phyloP scores from a whole-genome alignment of 768 basidiomycete species.

The Boletus rubescentipes region DNA sequence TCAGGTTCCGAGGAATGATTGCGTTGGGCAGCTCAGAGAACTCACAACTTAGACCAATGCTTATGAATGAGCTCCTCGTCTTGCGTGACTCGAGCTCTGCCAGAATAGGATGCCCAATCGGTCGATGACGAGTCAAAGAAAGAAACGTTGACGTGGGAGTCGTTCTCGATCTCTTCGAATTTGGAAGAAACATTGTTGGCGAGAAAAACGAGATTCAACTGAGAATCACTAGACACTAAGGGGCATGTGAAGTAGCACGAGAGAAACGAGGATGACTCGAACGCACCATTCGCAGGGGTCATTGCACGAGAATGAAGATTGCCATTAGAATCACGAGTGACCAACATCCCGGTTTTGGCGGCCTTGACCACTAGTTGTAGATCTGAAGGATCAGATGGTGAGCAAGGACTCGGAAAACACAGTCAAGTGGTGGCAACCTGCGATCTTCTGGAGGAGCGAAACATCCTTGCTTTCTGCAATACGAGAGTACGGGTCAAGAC shows the following conservation, averaged over 20 bases:
- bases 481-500: conserved; percentile 73
- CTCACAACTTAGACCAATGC: conserved; percentile 58
- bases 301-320: conserved; percentile 80
- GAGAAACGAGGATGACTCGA: neutral
- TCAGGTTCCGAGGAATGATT: neutral
- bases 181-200: conserved; percentile 74
- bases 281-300: conserved; percentile 66
- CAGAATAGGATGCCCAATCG: conserved; percentile 78
- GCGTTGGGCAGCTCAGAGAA: neutral
- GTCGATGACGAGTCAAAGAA: conserved; percentile 71
- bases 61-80: conserved; percentile 64
- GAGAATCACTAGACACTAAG: conserved; percentile 44
- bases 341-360: conserved; percentile 73
- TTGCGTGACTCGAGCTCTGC: conserved; percentile 63
- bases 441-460: conserved; percentile 64
- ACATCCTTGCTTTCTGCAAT: conserved; percentile 58
- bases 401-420: neutral
- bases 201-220: conserved; percentile 63
- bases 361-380: conserved; percentile 63
- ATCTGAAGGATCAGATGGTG: conserved; percentile 34
- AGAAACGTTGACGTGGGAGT: conserved; percentile 76
- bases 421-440: conserved; percentile 36
- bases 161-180: conserved; percentile 73
- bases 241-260: neutral
- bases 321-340: conserved; percentile 66